Conservation (phyloP, 192 early-diverging fungal genomes). For the Coemansia sp. region DNA sequence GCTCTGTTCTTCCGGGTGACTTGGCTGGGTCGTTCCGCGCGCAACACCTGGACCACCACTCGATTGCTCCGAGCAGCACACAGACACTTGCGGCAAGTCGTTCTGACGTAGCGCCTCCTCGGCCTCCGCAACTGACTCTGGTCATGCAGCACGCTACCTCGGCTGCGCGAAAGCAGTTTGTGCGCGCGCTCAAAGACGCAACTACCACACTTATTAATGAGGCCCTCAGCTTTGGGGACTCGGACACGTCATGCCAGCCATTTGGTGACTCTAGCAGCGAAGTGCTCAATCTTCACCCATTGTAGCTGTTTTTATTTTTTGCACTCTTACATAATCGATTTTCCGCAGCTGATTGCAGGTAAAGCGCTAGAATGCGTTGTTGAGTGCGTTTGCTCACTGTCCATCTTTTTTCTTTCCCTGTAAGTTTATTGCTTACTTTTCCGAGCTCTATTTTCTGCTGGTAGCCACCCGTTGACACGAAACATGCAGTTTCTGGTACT, state of each 20-base stretch:
- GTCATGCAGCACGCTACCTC: constrained; percentile 51
- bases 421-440: constrained; percentile 1
- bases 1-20: background rate
- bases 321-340: background rate
- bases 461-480: background rate
- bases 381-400: no score
- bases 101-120: constrained; percentile 13
- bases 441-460: background rate
- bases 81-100: constrained; percentile 5
- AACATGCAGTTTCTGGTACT: background rate
- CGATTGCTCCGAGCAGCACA: background rate
- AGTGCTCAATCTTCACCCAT: constrained; percentile 36
- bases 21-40: constrained; percentile 3
- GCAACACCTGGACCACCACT: constrained; percentile 1
- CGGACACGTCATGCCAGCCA: constrained; percentile 11
- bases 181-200: constrained; percentile 43
- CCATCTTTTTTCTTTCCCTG: constrained; percentile 7
- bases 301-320: constrained; percentile 8
- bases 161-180: constrained; percentile 46
- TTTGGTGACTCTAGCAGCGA: constrained; percentile 35
- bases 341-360: background rate
- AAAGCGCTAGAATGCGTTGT: no score
- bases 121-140: constrained; percentile 39
- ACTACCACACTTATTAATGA: constrained; percentile 17
- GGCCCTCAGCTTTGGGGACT: constrained; percentile 9